Conservation (phyloP, 2,329 filamentous ascomycete species). For the Alternaria angustiovoidea region DNA sequence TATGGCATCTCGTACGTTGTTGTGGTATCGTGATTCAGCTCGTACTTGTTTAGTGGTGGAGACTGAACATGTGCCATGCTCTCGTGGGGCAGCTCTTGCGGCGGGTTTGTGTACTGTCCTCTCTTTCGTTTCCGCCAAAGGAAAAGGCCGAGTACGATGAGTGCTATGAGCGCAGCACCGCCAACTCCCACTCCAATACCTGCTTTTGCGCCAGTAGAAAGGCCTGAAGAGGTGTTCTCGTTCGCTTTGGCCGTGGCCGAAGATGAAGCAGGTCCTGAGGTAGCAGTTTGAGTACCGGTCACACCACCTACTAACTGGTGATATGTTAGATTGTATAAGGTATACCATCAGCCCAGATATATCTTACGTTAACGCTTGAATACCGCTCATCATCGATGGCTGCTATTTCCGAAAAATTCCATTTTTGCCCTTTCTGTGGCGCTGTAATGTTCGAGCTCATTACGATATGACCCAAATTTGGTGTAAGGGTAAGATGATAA, state of each 20-base stretch:
- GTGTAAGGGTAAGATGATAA: constrained; percentile 18
- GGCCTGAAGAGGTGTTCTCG: constrained; percentile 15
- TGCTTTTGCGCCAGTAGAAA: constrained; percentile 32
- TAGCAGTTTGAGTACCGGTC: constrained; percentile 3
- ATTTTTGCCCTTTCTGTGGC: background rate
- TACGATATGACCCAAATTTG: background rate
- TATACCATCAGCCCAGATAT: background rate
- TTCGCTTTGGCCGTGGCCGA: background rate
- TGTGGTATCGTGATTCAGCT: constrained; percentile 22
- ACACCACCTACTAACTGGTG: constrained; percentile 11
- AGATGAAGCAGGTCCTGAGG: background rate
- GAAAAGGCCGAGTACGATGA: constrained; percentile 74
- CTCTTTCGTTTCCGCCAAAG: constrained; percentile 28
- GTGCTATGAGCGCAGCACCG: constrained; percentile 30
- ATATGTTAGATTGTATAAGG: constrained; percentile 3
- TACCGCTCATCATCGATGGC: constrained; percentile 16
- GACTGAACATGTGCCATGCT: background rate
- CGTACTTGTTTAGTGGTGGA: constrained; percentile 12
- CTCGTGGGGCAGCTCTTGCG: background rate
- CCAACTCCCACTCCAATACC: constrained; percentile 30
- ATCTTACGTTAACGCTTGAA: constrained; percentile 23
- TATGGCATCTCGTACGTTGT: constrained; percentile 28
- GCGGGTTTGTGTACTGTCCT: background rate
- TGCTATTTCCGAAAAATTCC: background rate
- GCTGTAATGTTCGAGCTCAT: constrained; percentile 29